Evolutionary conservation across 106 monocot genomes (phyloP), one percentile per base, ranked within the genome.

Genomic region (Hemerocallis citrina): DNA sequence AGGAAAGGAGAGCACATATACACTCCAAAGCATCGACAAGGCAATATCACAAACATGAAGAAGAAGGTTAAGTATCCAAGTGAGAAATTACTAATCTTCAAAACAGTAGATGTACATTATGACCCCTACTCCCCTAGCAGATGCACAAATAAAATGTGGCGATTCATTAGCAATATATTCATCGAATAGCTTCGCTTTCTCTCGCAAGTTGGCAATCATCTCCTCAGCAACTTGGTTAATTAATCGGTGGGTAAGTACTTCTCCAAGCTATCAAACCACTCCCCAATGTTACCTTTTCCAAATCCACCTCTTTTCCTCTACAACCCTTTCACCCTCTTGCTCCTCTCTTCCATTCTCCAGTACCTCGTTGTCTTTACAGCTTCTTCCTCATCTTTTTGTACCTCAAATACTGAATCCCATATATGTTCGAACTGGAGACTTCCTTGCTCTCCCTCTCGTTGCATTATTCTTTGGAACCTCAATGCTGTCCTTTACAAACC

Each of bases 241-340:
- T 39, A 62, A 33, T 52, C 42, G n/a, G n/a, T 47, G 1, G 73
- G 77, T 31, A 82, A 31, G 33, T 52, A 73, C 19, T 57, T 74
- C 66, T 77, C 82, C 73, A 77, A 38, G 7, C 61, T 46, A 70
- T 77, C 74, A 43, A 82, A 63, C 82, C 82, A 82, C 56, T 77
- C 52, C 21, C 48, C 74, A 82, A 29, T 0, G 70, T 82, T 74
- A 77, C 74, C 0, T 67, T 74, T 41, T 77, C 70, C 40, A 58
- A 32, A 28, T 74, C 64, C 55, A 24, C 52, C n/a, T 25, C 34
- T 14, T 49, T 31, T 25, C 12, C 19, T 63, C 41, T 15, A 8
- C 68, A 21, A 24, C 20, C 31, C 51, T 30, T 16, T 35, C 14
- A 8, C 27, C 27, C 54, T 61, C 23, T 17, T 27, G 24, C n/a